Evolutionary conservation across 768 basidiomycete genomes (phyloP), one percentile per base, ranked within the genome.

Genomic region (Leccinum uliginosum): DNA sequence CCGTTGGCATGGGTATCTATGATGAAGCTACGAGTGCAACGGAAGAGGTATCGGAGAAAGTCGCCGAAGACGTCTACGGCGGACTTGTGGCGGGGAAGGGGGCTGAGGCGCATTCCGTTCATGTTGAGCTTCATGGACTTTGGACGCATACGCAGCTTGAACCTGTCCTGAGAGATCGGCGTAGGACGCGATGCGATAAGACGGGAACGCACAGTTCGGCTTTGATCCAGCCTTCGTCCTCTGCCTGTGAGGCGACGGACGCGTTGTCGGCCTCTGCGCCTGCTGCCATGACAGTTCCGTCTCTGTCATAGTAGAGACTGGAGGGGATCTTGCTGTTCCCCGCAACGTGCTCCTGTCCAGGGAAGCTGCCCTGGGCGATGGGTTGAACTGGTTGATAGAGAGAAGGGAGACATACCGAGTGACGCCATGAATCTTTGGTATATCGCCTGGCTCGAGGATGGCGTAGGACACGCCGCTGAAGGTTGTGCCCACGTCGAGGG

Each of bases 311-410:
- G 67, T 83, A 91, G 71, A 91, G 80, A 24, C 87, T 69, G 23
- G 89, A 84, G 38, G 89, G 89, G 64, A 91, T 91, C 74, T 91
- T 91, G 56, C 86, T 85, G 68, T 90, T 91, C 38, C 89, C 89
- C 14, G 85, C 88, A 49, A 89, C 87, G 78, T 91, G 88, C 71
- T 91, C 89, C 71, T 91, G 89, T 17, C 89, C 89, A 9, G 89
- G 89, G 56, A 90, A 91, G 56, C 89, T 90, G 59, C 24, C 59
- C 60, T 53, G 58, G 54, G 62, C 53, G 59, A 59, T 64, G 56
- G 62, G 59, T 32, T 50, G 6, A 51, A 19, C 52, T n/a, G 45
- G 21, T n/a, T 4, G 30, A 3, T 35, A 1, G 44, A 19, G 9
- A 2, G 3, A 26, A 52, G 23, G 40, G 19, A 57, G 23, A 58